Conservation (phyloP, 495 filamentous ascomycete species). For the Penicillium pancosmium region DNA sequence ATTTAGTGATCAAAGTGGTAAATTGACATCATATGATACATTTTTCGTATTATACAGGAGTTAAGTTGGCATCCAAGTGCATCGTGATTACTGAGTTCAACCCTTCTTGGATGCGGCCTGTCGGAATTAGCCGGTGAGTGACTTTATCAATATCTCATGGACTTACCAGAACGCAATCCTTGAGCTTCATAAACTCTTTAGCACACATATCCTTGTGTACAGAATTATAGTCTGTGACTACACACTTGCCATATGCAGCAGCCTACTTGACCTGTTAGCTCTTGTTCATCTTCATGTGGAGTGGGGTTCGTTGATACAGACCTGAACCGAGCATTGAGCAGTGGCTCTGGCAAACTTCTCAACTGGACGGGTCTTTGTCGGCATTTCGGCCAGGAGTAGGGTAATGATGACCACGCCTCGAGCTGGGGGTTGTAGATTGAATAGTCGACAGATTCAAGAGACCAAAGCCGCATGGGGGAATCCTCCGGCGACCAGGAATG, state of each 20-base stretch:
- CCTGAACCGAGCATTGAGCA: slow-evolving; percentile 82
- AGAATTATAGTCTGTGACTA: slow-evolving; percentile 87
- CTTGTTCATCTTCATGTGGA: background rate
- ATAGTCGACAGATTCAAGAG: background rate
- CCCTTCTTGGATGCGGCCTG: slow-evolving; percentile 47
- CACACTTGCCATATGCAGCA: slow-evolving; percentile 86
- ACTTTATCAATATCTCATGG: background rate
- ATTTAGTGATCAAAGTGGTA: no score
- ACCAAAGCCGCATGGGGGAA: background rate
- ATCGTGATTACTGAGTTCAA: slow-evolving; percentile 12
- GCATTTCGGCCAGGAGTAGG: slow-evolving; percentile 30
- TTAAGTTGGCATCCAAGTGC: no score
- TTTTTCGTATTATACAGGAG: no score
- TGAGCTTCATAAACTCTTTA: slow-evolving; percentile 81
- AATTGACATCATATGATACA: no score
- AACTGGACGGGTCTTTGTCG: slow-evolving; percentile 65
- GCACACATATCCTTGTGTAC: slow-evolving; percentile 90
- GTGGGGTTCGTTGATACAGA: slow-evolving; percentile 36
- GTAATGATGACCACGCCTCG: background rate
- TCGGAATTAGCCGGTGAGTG: background rate
- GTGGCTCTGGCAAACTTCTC: slow-evolving; percentile 85
- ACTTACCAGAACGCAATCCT: slow-evolving; percentile 85
- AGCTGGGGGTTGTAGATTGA: slow-evolving; percentile 2
- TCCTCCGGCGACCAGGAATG: slow-evolving; percentile 7
- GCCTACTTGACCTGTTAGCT: slow-evolving; percentile 54